Base-by-base conservation (phyloP, 2,329 filamentous ascomycete genomes). In the Epichloe amarillans region DNA sequence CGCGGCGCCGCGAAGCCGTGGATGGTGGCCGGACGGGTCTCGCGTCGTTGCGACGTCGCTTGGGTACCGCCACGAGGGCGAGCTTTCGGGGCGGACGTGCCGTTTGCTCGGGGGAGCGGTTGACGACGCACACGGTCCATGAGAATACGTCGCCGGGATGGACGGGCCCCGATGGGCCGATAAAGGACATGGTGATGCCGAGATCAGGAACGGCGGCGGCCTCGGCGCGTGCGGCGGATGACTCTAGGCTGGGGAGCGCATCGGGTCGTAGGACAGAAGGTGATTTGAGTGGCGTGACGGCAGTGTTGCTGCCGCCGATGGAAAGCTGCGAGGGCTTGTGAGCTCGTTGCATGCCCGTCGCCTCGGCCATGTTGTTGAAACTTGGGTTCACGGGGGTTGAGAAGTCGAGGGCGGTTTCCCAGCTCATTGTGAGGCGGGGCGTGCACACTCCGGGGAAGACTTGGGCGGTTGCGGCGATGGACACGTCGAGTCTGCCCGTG, bases 101-200 rank as follows among this genome's bases (percentile, higher is more conserved):
- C n/a, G 54, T 57, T 51, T 60, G 66, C 30, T 69, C 74, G 40
- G 69, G 45, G 45, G 77, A 80, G 46, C 83, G 79, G 64, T 91
- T 93, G 56, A 88, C 83, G 38, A 90, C 81, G 60, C 88, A 85
- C 15, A 90, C 75, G 36, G 76, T 77, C 82, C 87, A 88, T 40
- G 72, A 70, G 63, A 93, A 89, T 47, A 81, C 72, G 44, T 86
- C 74, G 38, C 84, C 84, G 0, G 81, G 75, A 52, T 71, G 73
- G 23, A 87, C 72, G 49, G 75, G 71, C 21, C 66, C 60, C 12
- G 65, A 53, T 36, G 84, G 84, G 0, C 77, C 81, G 5, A 76
- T 78, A 61, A 93, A 83, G 40, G 84, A 88, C 68, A 91, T 80
- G 37, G 83, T 87, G 52, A 91, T 77, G 52, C 84, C 85, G 47